Base-by-base conservation (phyloP, 257 asterid species). In the Primulina eburnea region DNA sequence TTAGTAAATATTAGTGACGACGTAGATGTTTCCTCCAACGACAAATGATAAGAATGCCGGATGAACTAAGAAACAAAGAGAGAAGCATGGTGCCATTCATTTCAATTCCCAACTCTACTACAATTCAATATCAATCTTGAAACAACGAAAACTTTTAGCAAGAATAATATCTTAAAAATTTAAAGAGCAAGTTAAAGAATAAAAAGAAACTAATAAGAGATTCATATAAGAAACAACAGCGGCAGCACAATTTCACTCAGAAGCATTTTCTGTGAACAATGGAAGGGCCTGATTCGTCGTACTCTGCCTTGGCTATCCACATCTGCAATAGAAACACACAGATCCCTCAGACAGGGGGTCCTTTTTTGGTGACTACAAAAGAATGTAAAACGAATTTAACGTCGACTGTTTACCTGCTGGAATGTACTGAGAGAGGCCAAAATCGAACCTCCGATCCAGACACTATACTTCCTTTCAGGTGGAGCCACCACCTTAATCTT, bases 401-500 rank as follows among this genome's bases (percentile, higher is more conserved):
- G 1, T 43, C 12, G n/a, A 43, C 16, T 5, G 34, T 17, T 5
- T 84, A 88, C 96, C 96, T 89, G 94, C 84, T 89, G 92, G 96
- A 89, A 89, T 2, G 96, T 87, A 83, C 96, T 89, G 76, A 89
- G 96, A 73, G 96, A 89, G 50, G 96, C 90, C 82, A 89, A 73
- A 69, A 89, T 89, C 69, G 92, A 89, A 4, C 96, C 93, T 73
- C 96, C 92, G 2, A 89, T 89, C 96, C 92, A 89, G 2, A 89
- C 92, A 80, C 94, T 87, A 87, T 89, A 89, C 82, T 89, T 89
- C 87, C 96, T 85, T 79, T 89, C 96, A 0, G 96, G 94, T 1
- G 93, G 96, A 65, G 96, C 96, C 32, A 86, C 96, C 76, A 89
- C 96, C 90, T 88, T 88, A 29, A 88, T 86, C 81, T 88, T 88